A percentile compares a stretch with the other conserved stretches of the same genome.
phyloP scores from a whole-genome alignment of 805 yeast genomes.

The Saturnispora saitoi region DNA sequence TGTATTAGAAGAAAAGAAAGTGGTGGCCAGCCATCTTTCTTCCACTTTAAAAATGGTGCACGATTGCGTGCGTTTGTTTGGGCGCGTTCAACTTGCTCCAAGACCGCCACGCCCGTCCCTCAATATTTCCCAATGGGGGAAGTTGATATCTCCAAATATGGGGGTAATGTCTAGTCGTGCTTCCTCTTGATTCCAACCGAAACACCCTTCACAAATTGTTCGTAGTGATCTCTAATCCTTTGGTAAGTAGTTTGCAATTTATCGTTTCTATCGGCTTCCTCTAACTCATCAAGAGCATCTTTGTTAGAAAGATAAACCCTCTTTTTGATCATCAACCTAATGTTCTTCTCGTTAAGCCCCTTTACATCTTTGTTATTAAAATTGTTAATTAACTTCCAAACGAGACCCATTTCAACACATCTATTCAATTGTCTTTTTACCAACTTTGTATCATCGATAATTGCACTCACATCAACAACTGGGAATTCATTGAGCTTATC shows the following conservation, averaged over 20 bases:
- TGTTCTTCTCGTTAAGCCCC: conserved; percentile 26
- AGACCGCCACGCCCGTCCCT: conserved; percentile 1
- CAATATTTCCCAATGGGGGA: not conserved
- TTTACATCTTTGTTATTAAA: conserved; percentile 3
- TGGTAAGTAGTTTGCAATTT: conserved; percentile 47
- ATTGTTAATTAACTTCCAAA: conserved; percentile 32
- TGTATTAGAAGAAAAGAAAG: not conserved
- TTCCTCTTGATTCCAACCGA: conserved; percentile 1
- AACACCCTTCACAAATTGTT: conserved; percentile 24
- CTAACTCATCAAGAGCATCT: conserved; percentile 66
- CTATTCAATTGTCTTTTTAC: conserved; percentile 74
- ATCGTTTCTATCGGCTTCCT: conserved; percentile 39
- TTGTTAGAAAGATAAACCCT: conserved; percentile 71
- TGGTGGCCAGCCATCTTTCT: conserved; percentile 7
- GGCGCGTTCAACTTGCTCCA: not conserved
- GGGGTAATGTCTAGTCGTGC: not conserved
- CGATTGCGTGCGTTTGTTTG: not conserved
- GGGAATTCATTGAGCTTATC: conserved; percentile 23
- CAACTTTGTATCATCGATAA: conserved; percentile 27
- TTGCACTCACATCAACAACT: conserved; percentile 32
- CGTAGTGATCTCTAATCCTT: conserved; percentile 62
- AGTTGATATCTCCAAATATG: not conserved
- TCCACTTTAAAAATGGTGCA: not conserved
- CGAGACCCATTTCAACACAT: conserved; percentile 64
- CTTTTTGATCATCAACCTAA: conserved; percentile 59